These are phyloP conservation scores for Colletotrichum lupini DNA, from an alignment of 2,329 filamentous ascomycete genomes.

Conservation along the genomic window DNA sequence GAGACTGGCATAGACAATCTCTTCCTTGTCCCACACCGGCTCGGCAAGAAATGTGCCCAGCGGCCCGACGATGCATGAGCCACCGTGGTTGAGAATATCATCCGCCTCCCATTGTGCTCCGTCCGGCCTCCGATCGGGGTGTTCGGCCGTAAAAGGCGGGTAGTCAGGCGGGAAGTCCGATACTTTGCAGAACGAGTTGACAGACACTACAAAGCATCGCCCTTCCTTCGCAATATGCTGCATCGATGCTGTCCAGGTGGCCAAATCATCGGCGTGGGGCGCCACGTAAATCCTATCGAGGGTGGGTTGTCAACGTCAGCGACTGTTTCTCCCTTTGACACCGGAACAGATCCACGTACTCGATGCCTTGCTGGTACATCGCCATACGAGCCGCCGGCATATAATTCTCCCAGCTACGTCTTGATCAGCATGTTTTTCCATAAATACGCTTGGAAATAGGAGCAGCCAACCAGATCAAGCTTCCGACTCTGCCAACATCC, in stretches of 20 bases:
- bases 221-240: conserved; percentile 58
- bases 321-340: neutral
- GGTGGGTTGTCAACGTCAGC: neutral
- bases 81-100: conserved; percentile 52
- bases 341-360: conserved; percentile 41
- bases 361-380: conserved; percentile 54
- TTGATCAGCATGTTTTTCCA: conserved; percentile 1
- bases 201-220: conserved; percentile 54
- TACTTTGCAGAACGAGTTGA: conserved; percentile 53
- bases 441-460: neutral
- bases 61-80: conserved; percentile 53
- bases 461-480: conserved; percentile 48
- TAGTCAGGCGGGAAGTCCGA: conserved; percentile 55
- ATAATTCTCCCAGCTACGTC: conserved; percentile 52
- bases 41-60: conserved; percentile 50
- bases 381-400: conserved; percentile 55
- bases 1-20: conserved; percentile 50
- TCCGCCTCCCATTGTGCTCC: conserved; percentile 48
- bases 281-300: conserved; percentile 45
- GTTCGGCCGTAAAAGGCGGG: conserved; percentile 51
- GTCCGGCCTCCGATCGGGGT: conserved; percentile 50
- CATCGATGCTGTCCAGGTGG: conserved; percentile 52
- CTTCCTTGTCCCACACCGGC: conserved; percentile 52
- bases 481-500: conserved; percentile 53
- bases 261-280: conserved; percentile 46